phyloP scores from a whole-genome alignment of 1,284 basidiomycete genomes.

The Cryptococcus wingfieldii region DNA sequence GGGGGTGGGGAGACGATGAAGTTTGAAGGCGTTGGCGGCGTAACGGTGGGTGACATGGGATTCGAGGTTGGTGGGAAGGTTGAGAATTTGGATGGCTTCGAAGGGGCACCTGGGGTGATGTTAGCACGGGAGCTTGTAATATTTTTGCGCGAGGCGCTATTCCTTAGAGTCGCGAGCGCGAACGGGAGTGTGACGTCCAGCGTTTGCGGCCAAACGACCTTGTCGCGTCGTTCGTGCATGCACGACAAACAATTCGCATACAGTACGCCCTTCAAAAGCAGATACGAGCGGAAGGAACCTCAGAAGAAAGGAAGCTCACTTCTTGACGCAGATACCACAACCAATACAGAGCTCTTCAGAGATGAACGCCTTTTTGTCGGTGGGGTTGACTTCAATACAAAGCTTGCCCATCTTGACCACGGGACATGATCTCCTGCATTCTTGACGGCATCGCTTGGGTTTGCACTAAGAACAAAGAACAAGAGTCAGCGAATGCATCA shows the following conservation, averaged over 20 bases:
- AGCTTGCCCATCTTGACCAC: conserved; percentile 98
- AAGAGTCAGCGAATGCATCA: neutral
- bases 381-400: conserved; percentile 91
- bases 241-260: too few relatives aligned
- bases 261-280: neutral
- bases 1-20: conserved; percentile 91
- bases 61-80: conserved; percentile 90
- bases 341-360: conserved; percentile 95
- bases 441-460: conserved; percentile 63
- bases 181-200: too few relatives aligned
- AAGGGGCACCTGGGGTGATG: conserved; percentile 75
- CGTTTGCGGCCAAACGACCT: too few relatives aligned
- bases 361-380: conserved; percentile 94
- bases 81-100: conserved; percentile 95
- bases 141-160: neutral
- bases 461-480: conserved; percentile 60
- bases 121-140: neutral
- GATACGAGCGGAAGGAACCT: neutral
- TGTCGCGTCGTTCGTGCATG: neutral
- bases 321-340: conserved; percentile 98
- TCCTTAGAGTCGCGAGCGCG: neutral
- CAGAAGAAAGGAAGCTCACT: conserved; percentile 57
- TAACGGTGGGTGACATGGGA: conserved; percentile 95
- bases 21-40: conserved; percentile 94
- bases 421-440: conserved; percentile 72